These are phyloP conservation scores for Sarocladium strictum DNA, from an alignment of 2,329 filamentous ascomycete genomes.

Conservation along the genomic window DNA sequence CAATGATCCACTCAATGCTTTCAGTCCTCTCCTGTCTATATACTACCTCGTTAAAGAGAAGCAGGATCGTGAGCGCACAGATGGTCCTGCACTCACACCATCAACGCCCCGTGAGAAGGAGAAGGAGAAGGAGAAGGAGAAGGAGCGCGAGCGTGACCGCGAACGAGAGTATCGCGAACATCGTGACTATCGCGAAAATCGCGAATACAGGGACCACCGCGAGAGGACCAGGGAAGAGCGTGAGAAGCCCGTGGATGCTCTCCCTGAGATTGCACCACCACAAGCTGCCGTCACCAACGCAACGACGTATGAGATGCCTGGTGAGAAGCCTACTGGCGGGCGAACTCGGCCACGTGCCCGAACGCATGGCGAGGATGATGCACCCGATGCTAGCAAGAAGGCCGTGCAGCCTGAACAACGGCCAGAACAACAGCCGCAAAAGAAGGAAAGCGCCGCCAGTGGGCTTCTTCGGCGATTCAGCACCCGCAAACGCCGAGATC, in stretches of 20 bases:
- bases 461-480: slow-evolving; percentile 86
- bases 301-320: slow-evolving; percentile 78
- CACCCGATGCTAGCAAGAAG: slow-evolving; percentile 50
- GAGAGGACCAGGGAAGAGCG: slow-evolving; percentile 11
- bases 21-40: slow-evolving; percentile 83
- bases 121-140: slow-evolving; percentile 21
- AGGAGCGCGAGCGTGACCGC: slow-evolving; percentile 19
- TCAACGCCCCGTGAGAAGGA: slow-evolving; percentile 38
- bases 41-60: slow-evolving; percentile 98
- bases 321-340: slow-evolving; percentile 80
- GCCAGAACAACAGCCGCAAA: slow-evolving; percentile 41
- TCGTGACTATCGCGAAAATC: slow-evolving; percentile 17
- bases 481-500: slow-evolving; percentile 64
- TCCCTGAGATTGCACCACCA: slow-evolving; percentile 74
- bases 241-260: slow-evolving; percentile 37
- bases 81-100: slow-evolving; percentile 27
- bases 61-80: slow-evolving; percentile 65
- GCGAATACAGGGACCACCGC: slow-evolving; percentile 2
- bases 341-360: slow-evolving; percentile 78
- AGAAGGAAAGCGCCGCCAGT: slow-evolving; percentile 82
- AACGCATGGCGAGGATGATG: slow-evolving; percentile 92
- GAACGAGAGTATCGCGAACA: slow-evolving; percentile 18
- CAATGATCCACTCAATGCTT: slow-evolving; percentile 86
- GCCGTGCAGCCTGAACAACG: slow-evolving; percentile 47
- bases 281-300: slow-evolving; percentile 86